phyloP scores from a whole-genome alignment of 2,329 filamentous ascomycete genomes.

The Aspergillus flavus region DNA sequence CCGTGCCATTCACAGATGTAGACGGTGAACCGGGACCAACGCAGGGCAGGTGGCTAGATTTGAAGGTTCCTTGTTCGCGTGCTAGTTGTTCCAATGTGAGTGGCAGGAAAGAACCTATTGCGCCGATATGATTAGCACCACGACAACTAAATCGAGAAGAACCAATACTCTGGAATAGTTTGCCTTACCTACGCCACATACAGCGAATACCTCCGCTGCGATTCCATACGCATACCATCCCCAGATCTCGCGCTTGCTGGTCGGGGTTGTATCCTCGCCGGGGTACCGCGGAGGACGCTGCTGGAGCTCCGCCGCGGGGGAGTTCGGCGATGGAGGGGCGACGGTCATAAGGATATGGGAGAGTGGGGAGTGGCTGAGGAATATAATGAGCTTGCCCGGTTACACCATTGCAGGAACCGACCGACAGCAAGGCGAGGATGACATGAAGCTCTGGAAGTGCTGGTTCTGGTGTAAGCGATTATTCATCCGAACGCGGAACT shows the following conservation, averaged over 20 bases:
- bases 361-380: not conserved
- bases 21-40: constrained; percentile 29
- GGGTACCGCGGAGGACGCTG: constrained; percentile 60
- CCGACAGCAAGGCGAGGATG: not conserved
- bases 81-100: constrained; percentile 91
- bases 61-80: constrained; percentile 82
- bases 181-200: constrained; percentile 69
- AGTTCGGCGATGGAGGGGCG: constrained; percentile 10
- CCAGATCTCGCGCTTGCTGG: constrained; percentile 75
- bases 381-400: not conserved
- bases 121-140: not conserved
- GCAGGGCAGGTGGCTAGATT: constrained; percentile 43
- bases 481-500: constrained; percentile 4
- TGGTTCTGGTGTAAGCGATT: not conserved
- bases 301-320: constrained; percentile 23
- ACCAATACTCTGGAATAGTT: not conserved
- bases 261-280: constrained; percentile 83
- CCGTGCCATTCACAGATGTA: constrained; percentile 18
- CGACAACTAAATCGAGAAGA: not conserved
- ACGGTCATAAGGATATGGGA: constrained; percentile 5
- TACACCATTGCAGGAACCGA: not conserved
- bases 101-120: constrained; percentile 80
- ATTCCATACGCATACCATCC: constrained; percentile 95
- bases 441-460: not conserved
- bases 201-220: constrained; percentile 92